Base-by-base conservation (phyloP, 1,139 yeast genomes). In the Lizanozyma gosingica region DNA sequence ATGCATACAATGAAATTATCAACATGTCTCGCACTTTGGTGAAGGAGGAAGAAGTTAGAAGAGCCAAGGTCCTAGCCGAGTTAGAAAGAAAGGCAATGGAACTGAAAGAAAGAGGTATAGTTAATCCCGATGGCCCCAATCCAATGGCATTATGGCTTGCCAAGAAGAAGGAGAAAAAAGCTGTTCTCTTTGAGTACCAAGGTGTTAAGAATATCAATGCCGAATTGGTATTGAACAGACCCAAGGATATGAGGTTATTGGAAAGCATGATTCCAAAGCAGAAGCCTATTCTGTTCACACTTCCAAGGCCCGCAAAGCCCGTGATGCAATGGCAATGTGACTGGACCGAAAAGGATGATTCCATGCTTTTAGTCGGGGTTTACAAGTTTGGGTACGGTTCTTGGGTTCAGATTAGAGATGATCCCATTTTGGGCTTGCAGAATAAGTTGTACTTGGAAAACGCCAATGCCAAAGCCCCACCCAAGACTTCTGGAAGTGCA, bases 361-460 rank as follows among this genome's bases (percentile, higher is more conserved):
- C 88, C 36, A 83, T 81, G 79, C 68, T 94, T 41, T 61, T 94
- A 47, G 78, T 84, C 35, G 99, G 99, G 47, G 84, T 92, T 29
- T 76, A 78, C 56, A 88, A 87, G 59, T 87, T 90, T 60, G 99
- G 99, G 0, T 92, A 87, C 56, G 98, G 98, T 16, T 83, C 95
- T 1, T 94, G 98, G 98, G 61, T 76, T 4, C 90, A 85, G 56
- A 90, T 94, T 37, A 71, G 98, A 56, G 98, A 92, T 62, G 98
- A 94, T 62, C 97, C 98, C 1, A 74, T 86, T 43, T 71, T 94
- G 45, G 94, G 92, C 14, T 70, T 94, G 48, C 86, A 88, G 46
- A 87, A 87, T 52, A 90, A 86, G 63, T 63, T 90, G 47, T 90
- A 78, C 55, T 68, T 90, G 50, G 86, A 75, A 41, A 43, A 60